Base-by-base conservation (phyloP, 1,139 yeast species). In the Candida neerlandica region DNA sequence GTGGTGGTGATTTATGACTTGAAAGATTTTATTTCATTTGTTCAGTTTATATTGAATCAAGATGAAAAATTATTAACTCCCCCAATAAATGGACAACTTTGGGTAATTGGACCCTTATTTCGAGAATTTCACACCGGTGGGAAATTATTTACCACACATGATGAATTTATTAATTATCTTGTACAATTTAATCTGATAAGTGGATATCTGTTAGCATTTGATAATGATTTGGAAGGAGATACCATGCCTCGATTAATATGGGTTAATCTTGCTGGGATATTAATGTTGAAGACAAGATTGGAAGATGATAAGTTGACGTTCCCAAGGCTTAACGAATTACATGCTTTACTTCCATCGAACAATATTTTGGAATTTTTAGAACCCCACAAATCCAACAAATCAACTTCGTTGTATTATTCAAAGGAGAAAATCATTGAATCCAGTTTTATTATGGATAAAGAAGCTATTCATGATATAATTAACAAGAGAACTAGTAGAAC, bases 401-500 rank as follows among this genome's bases (percentile, higher is more conserved):
- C 21, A 6, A n/a, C 23, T 4, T 23, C 9, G 27, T 23, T 23
- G 16, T 14, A 16, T 23, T 15, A 12, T 11, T 51, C 51, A 16
- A 45, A 44, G 39, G 63, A 54, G 45, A 53, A 37, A 34, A 50
- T 42, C 2, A 35, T 49, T 14, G 45, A 43, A 30, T 42, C 29
- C 18, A 51, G 50, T 14, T 49, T 58, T 19, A 41, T 47, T 30
- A 40, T 46, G 37, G 54, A 56, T 26, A 50, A 52, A 15, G 45
- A 41, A 1, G 41, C 43, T 5, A 48, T 67, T 27, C 55, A 57
- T 6, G 33, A 49, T 3, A 37, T 63, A 15, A 47, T 70, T n/a
- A 44, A 55, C 15, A 56, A 55, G 34, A 61, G 63, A 2, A 67
- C 75, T 1, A 73, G 79, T 0, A 64, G 66, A 34, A 63, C 62